Evolutionary conservation across 805 yeast species (phyloP), one percentile per base, ranked within the genome.

Genomic region (Wickerhamomyces queroliae): DNA sequence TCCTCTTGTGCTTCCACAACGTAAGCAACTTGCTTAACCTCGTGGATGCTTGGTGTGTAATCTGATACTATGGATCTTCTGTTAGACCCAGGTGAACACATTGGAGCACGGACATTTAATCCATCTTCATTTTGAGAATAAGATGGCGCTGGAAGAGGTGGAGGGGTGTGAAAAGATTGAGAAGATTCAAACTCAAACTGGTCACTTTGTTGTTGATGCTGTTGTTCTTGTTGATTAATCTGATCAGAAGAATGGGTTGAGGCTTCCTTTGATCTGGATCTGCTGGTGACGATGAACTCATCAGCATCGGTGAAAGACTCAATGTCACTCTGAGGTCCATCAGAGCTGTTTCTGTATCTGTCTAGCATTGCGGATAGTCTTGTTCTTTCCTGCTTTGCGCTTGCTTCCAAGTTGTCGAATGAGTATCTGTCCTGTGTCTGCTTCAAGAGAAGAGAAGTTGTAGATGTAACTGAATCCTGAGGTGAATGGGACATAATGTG

Each of bases 31-130:
- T 43, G 36, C n/a, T 48, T 42, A 1, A 43, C 60, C 31, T 54
- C 58, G 18, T 54, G 59, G 26, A 55, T 49, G 16, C 49, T 41
- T 15, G 53, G 50, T 1, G 56, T 45, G 38, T 55, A 55, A 29
- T 55, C 60, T 4, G 60, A 55, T 26, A 51, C 39, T 15, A 48
- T 34, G 1, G 60, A 55, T 28, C 39, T 36, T 47, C 58, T 50
- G 27, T 45, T 44, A 5, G 19, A 15, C 19, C 21, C n/a, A 18
- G 29, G 28, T 7, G 31, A 23, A 4, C 30, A 29, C 10, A 12
- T 11, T 26, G 10, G 16, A 16, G n/a, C n/a, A n/a, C n/a, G n/a
- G n/a, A n/a, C n/a, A n/a, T n/a, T n/a, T n/a, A n/a, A n/a, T n/a
- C n/a, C n/a, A n/a, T n/a, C n/a, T n/a, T n/a, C n/a, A n/a, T n/a